Evolutionary conservation across 805 yeast species (phyloP).

Genomic region (Wickerhamomyces strasburgensis): DNA sequence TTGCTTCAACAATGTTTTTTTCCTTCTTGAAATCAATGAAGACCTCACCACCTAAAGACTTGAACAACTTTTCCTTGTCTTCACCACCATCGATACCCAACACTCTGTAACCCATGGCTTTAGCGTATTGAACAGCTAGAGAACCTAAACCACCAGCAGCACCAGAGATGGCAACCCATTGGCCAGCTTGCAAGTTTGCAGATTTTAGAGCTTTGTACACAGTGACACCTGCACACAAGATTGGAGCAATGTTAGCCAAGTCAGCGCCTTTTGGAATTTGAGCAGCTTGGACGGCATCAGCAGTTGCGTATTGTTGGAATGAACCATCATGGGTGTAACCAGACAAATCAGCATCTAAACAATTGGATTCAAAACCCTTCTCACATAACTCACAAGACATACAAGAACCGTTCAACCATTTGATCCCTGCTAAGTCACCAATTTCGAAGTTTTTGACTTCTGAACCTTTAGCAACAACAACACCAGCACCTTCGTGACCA

Average conservation of each 20-base stretch:
- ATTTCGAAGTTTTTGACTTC: conserved; percentile 56
- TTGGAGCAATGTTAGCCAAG: conserved; percentile 55
- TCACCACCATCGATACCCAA: conserved; percentile 74
- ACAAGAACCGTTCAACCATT: conserved; percentile 70
- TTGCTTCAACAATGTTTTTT: conserved; percentile 47
- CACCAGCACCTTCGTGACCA: conserved; percentile 75
- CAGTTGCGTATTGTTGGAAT: conserved; percentile 64
- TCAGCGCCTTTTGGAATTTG: conserved; percentile 55
- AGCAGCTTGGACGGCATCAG: conserved; percentile 63
- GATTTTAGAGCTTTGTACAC: conserved; percentile 66
- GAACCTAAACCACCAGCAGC: conserved; percentile 84
- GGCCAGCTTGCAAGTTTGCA: conserved; percentile 55
- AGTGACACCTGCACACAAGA: conserved; percentile 39
- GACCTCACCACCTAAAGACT: conserved; percentile 59
- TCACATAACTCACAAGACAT: conserved; percentile 63
- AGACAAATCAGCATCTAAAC: conserved; percentile 64
- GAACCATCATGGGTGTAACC: conserved; percentile 44
- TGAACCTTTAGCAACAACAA: conserved; percentile 60
- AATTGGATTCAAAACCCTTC: conserved; percentile 56
- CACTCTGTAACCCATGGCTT: conserved; percentile 72
- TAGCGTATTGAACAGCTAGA: conserved; percentile 71
- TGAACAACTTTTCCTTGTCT: conserved; percentile 53
- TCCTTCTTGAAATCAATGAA: conserved; percentile 52
- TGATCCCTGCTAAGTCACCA: conserved; percentile 66
- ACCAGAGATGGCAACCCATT: conserved; percentile 74